Evolutionary conservation across 768 basidiomycete species (phyloP), one percentile per base, ranked within the genome.

Genomic region (Hygrophorus pudorinus): DNA sequence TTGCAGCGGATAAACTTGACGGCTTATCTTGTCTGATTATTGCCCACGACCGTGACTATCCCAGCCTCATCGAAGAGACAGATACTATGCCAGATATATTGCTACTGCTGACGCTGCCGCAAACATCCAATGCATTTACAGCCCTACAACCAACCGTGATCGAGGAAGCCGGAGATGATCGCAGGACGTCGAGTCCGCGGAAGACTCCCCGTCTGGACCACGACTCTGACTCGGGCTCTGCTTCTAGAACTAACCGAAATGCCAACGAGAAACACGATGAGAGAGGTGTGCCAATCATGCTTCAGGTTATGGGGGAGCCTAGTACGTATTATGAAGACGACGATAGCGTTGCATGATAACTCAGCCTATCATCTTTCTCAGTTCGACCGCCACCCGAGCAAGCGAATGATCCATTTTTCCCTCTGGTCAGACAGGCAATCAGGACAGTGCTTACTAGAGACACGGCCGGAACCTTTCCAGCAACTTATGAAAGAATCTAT

Each of bases 171-270:
- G 60, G 67, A 47, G 66, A 70, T 46, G 70, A 68, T 61, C 71
- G 66, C 24, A 24, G 7, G 24, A 7, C 24, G 58, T 75, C 75
- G 62, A 76, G 72, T 65, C 74, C 75, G 51, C 73, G 71, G 62
- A 86, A 87, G 68, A 75, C 75, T 46, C 71, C 79, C 49, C 79
- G 81, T 65, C 43, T 81, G 62, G 72, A 72, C 50, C 64, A 65
- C 53, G 79, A 82, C 68, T 76, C 73, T 62, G 81, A 85, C 65
- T 72, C 79, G 53, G 73, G 73, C 51, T 76, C 79, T 59, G 75
- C 79, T 53, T 77, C 70, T 61, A 76, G 84, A 57, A 68, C 68
- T 29, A 65, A 59, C 53, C 65, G 51, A 56, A 59, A 55, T 50
- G 50, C 36, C 47, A 38, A 30, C 36, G 56, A 56, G 53, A 56